Percentiles rank a stretch among this genome's conserved stretches.
phyloP scores from a whole-genome alignment of 768 basidiomycete species.

The Rhizopogon roseolus region DNA sequence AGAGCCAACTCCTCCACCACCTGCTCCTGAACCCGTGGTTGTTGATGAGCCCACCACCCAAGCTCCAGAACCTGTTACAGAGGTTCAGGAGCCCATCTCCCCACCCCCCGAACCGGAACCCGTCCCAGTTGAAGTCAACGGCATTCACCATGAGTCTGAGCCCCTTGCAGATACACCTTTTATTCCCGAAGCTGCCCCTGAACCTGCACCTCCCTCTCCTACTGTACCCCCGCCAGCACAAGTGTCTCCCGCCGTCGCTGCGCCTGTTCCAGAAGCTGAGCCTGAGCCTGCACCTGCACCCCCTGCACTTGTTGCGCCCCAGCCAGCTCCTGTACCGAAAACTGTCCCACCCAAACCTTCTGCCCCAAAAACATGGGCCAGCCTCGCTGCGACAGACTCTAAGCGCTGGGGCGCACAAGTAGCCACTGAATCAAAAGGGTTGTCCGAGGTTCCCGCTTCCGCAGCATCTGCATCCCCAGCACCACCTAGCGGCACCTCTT shows the following conservation, averaged over 20 bases:
- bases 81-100: slow-evolving; percentile 39
- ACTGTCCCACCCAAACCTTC: slow-evolving; percentile 30
- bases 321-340: slow-evolving; percentile 31
- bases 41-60: slow-evolving; percentile 21
- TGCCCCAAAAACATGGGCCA: slow-evolving; percentile 84
- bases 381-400: slow-evolving; percentile 76
- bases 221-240: slow-evolving; percentile 16
- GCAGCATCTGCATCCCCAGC: slow-evolving; percentile 32
- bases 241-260: slow-evolving; percentile 19
- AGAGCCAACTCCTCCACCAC: slow-evolving; percentile 31
- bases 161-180: slow-evolving; percentile 19
- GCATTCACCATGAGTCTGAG: slow-evolving; percentile 31
- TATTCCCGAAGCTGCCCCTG: slow-evolving; percentile 21
- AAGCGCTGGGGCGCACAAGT: slow-evolving; percentile 85
- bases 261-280: slow-evolving; percentile 6
- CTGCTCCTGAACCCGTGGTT: slow-evolving; percentile 20
- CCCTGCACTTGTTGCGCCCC: slow-evolving; percentile 21
- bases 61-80: slow-evolving; percentile 20
- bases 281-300: slow-evolving; percentile 12
- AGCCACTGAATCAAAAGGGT: slow-evolving; percentile 71
- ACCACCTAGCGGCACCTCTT: slow-evolving; percentile 27
- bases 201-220: slow-evolving; percentile 23
- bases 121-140: slow-evolving; percentile 37
- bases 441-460: slow-evolving; percentile 54
- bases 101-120: slow-evolving; percentile 32